A percentile compares a stretch with the other conserved stretches of the same genome.
These are phyloP conservation scores for Lentithecium fluviatile DNA, from an alignment of 495 filamentous ascomycete genomes.

Conservation along the genomic window DNA sequence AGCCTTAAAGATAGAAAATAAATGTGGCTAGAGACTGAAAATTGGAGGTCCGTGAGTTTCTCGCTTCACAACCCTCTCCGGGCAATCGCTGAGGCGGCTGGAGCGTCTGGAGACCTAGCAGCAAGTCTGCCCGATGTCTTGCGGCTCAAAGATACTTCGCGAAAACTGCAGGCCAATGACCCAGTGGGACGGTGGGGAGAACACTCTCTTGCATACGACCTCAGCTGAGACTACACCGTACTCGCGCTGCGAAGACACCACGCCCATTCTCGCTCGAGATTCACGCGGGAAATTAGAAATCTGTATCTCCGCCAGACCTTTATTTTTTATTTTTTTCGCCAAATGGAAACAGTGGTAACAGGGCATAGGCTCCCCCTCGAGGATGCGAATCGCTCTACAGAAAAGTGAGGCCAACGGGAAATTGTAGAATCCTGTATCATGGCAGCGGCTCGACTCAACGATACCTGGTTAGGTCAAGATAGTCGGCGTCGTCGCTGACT, in stretches of 20 bases:
- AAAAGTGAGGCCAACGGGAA: not conserved
- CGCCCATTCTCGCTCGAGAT: no score
- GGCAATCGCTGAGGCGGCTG: not conserved
- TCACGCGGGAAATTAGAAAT: no score
- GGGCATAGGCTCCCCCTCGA: no score
- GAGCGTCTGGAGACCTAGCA: not conserved
- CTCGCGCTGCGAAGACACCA: not conserved
- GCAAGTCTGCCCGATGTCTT: not conserved
- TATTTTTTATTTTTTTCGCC: no score
- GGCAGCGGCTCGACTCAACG: not conserved
- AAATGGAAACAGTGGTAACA: not conserved
- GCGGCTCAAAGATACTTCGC: not conserved
- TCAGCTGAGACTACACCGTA: not conserved
- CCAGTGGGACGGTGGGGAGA: not conserved
- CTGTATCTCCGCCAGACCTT: no score
- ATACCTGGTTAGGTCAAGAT: conserved; percentile 2
- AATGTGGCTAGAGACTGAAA: not conserved
- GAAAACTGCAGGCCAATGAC: not conserved
- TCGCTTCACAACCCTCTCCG: not conserved
- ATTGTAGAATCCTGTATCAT: not conserved
- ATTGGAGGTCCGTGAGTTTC: not conserved
- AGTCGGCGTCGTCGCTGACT: not conserved
- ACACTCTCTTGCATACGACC: not conserved
- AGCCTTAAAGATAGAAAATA: not conserved
- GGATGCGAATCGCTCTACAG: no score